Evolutionary conservation across 495 filamentous ascomycete species (phyloP), one percentile per base, ranked within the genome.

Genomic region (Thermothielavioides terrestris): DNA sequence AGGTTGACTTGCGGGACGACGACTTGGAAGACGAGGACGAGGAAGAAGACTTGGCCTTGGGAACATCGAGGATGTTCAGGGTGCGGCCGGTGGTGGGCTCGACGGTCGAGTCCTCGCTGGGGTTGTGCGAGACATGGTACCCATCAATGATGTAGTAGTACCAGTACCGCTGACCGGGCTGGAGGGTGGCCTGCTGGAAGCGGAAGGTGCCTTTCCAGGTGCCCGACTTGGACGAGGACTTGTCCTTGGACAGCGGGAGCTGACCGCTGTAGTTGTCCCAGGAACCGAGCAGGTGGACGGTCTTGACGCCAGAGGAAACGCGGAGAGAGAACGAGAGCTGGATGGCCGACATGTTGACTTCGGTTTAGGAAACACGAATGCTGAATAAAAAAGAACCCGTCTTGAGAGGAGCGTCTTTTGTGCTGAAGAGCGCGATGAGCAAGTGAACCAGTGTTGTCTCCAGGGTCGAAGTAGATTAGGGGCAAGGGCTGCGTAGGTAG

Each of bases 71-170:
- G 68, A 83, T 81, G 72, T 83, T 98, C 49, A 98, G 79, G 67
- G 85, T 85, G 68, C 94, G 92, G 74, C 89, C 89, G 57, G 94
- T 96, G 61, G 90, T 97, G 59, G 92, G 90, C 77, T 98, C 92
- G 62, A 85, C 84, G 70, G 88, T 94, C 66, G 83, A 88, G 49
- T 85, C 78, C 64, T 86, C 80, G 61, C 87, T 88, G 42, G 94
- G 92, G 72, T 98, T 92, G 77, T 97, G 91, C 40, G 92, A 91
- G 67, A 95, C 85, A 69, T 96, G 90, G 81, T 96, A 96, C 52
- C 92, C 92, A 64, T 98, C 92, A 72, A 97, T 94, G 85, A 98
- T 95, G 77, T 95, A 98, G 79, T 98, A 98, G 81, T 97, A 98
- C 92, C 94, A 98, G 83, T 96, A 97, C 58, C 92, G 83, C 62